Conservation (phyloP, 331 rosid species). For the Spiraea crenata region DNA sequence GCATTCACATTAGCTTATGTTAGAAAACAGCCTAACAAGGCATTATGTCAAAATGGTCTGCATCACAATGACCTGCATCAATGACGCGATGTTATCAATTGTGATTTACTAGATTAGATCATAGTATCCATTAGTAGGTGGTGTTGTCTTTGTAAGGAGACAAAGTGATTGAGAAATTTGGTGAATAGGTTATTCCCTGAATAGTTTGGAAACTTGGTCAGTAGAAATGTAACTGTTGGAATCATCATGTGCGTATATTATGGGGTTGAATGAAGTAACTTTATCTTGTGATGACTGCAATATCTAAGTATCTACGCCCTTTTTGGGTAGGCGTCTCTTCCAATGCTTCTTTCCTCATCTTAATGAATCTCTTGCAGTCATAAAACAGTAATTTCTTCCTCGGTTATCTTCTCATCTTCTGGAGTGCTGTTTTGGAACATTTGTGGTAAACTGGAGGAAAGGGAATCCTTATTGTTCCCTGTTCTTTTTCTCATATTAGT, state of each 20-base stretch:
- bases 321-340: background rate
- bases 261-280: no score
- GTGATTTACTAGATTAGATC: background rate
- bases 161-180: background rate
- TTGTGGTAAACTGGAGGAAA: background rate
- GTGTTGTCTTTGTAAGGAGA: background rate
- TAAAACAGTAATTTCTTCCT: background rate
- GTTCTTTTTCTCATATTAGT: background rate
- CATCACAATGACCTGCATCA: background rate
- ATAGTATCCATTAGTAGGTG: background rate
- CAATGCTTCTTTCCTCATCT: no score
- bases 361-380: no score
- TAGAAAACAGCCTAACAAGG: background rate
- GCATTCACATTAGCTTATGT: background rate
- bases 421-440: background rate
- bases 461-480: background rate
- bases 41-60: background rate
- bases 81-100: background rate
- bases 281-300: no score
- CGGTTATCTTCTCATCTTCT: background rate
- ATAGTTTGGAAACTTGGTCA: background rate
- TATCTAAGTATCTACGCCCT: no score
- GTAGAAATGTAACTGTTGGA: background rate
- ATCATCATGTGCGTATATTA: background rate
- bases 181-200: no score